These are phyloP conservation scores for Daedaleopsis nitida DNA, from an alignment of 768 basidiomycete species.

Conservation along the genomic window DNA sequence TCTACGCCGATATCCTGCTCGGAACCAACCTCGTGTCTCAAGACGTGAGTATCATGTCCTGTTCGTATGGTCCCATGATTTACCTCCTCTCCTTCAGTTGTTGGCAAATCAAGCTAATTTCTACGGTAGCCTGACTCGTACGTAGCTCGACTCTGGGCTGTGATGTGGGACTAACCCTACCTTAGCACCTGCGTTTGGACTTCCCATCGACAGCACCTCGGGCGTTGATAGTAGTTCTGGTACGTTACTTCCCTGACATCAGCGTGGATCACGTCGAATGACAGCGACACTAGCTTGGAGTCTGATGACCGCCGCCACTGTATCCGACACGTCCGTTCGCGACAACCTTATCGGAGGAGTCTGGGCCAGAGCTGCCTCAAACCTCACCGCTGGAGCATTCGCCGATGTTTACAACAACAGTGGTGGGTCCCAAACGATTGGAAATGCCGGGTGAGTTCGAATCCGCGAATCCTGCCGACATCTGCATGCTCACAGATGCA, in stretches of 20 bases:
- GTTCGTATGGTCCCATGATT: too few species aligned
- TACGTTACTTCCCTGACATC: background rate
- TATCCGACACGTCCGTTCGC: conserved; percentile 13
- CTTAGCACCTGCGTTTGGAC: background rate
- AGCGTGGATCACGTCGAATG: background rate
- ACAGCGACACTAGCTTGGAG: conserved; percentile 10
- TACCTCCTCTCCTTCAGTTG: background rate
- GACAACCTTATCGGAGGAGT: conserved; percentile 8
- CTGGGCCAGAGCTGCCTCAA: conserved; percentile 4
- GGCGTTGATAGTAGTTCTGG: background rate
- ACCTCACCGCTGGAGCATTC: conserved; percentile 9
- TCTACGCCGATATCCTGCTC: conserved; percentile 17
- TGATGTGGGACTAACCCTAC: background rate
- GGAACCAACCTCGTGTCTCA: conserved; percentile 8
- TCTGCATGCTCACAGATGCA: too few species aligned
- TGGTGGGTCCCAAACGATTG: background rate
- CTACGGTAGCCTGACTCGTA: background rate
- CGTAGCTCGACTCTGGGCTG: background rate
- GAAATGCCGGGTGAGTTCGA: conserved; percentile 6
- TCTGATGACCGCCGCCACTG: conserved; percentile 15
- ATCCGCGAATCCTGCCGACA: background rate
- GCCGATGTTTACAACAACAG: conserved; percentile 4
- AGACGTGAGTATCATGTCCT: background rate
- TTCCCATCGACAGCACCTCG: conserved; percentile 10
- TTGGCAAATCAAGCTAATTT: conserved; percentile 8